Evolutionary conservation across 2,329 filamentous ascomycete genomes (phyloP).

Genomic region (Pezicula radicicola): DNA sequence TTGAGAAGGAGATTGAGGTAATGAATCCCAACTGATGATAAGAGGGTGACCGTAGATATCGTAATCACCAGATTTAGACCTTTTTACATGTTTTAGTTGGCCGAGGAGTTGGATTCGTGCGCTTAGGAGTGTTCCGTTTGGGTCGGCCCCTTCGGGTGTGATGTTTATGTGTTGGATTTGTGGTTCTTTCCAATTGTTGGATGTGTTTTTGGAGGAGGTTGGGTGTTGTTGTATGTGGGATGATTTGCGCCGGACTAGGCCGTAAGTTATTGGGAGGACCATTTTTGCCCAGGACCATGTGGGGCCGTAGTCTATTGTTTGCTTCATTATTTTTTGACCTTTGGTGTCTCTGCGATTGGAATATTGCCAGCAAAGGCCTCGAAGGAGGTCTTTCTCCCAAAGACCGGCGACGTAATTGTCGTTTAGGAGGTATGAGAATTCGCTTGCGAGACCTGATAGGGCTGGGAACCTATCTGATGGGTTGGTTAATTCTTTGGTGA

Average conservation of each 20-base stretch:
- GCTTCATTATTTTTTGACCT: neutral
- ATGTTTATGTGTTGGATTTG: neutral
- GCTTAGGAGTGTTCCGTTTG: conserved; percentile 4
- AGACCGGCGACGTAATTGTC: conserved; percentile 11
- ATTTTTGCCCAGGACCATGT: conserved; percentile 8
- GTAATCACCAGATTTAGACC: conserved; percentile 2
- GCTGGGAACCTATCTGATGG: conserved; percentile 7
- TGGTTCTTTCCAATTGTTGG: neutral
- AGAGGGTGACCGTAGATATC: neutral
- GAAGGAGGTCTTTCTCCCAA: conserved; percentile 7
- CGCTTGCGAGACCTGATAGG: conserved; percentile 7
- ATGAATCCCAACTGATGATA: conserved; percentile 2
- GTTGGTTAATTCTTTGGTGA: conserved; percentile 1
- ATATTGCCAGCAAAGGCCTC: neutral
- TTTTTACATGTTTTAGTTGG: neutral
- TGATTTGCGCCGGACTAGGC: neutral
- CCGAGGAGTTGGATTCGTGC: conserved; percentile 3
- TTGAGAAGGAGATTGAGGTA: neutral
- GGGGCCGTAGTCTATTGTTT: conserved; percentile 1
- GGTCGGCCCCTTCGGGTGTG: conserved; percentile 3
- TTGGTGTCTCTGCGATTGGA: neutral
- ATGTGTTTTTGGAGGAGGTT: neutral
- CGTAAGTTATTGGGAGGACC: conserved; percentile 4
- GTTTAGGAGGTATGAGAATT: conserved; percentile 1
- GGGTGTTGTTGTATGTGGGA: neutral